Evolutionary conservation across 1,139 yeast species (phyloP), one percentile per base, ranked within the genome.

Genomic region (Kluyveromyces marxianus): DNA sequence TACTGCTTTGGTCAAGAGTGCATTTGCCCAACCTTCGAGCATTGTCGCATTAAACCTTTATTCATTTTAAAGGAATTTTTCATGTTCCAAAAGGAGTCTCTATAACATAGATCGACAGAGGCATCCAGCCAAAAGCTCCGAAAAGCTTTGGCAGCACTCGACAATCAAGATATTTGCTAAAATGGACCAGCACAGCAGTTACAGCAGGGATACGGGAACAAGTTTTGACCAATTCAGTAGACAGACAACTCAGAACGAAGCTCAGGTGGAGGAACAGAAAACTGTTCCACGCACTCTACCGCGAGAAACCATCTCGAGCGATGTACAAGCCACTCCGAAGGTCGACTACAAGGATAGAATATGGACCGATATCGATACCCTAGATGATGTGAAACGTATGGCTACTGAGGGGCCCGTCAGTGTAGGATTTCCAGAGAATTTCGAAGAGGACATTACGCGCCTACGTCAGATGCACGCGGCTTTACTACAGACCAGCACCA

Each of bases 331-430:
- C 1, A 65, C 69, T 39, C 81, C 84, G 4, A 69, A 70, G 46
- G 76, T 75, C 10, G 75, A 81, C 38, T 70, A 75, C 50, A 88
- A 81, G 68, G 95, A 87, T 63, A 74, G 77, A 56, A 68, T 87
- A 44, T 89, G 96, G 95, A 82, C 94, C 3, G 95, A 88, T 57
- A 82, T 89, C 41, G 96, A 86, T 58, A 86, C 86, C 1, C 70
- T 90, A 50, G 92, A 87, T 54, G 96, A 87, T 54, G 95, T 89
- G 3, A 76, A 77, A 47, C 71, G 70, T 47, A 75, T 84, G 75
- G 81, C 89, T 0, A 68, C 67, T 21, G 78, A 81, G 45, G 48
- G 77, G 77, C 37, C 76, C 81, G 24, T 83, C 79, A 61, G 48
- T 26, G 55, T 53, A 25, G 59, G 54, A 8, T 84, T 87, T 59